phyloP scores from a whole-genome alignment of 805 yeast species.

The Tanozyma kutaoensis region DNA sequence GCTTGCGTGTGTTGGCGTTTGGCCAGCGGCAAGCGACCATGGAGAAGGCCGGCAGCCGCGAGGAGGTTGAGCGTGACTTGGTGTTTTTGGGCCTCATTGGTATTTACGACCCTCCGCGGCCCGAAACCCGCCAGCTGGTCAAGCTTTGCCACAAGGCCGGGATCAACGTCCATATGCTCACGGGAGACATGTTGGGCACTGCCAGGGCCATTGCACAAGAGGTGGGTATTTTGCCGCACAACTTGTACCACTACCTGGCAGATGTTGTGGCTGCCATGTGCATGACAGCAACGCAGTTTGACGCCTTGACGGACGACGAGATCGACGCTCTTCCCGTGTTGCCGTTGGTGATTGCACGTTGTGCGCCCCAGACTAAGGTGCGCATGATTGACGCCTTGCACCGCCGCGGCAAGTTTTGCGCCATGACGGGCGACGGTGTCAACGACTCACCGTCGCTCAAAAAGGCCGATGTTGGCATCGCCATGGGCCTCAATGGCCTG shows the following conservation, averaged over 20 bases:
- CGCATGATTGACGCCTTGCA: conserved; percentile 65
- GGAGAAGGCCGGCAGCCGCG: conserved; percentile 11
- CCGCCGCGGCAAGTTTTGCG: conserved; percentile 35
- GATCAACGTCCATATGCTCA: conserved; percentile 67
- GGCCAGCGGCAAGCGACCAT: conserved; percentile 6
- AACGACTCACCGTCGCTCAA: conserved; percentile 71
- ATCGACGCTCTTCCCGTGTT: conserved; percentile 50
- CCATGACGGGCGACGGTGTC: conserved; percentile 81
- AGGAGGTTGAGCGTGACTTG: conserved; percentile 37
- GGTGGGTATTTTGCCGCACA: conserved; percentile 60
- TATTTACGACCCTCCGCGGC: conserved; percentile 70
- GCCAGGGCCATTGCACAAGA: conserved; percentile 73
- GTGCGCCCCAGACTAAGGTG: conserved; percentile 75
- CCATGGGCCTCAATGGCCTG: conserved; percentile 69
- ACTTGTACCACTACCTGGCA: conserved; percentile 40
- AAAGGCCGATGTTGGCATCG: conserved; percentile 70
- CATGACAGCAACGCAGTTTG: conserved; percentile 66
- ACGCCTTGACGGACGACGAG: conserved; percentile 43
- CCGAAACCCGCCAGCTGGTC: conserved; percentile 54
- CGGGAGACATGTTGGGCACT: conserved; percentile 73
- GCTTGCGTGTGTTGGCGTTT: conserved; percentile 63
- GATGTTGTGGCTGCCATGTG: conserved; percentile 54
- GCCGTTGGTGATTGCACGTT: conserved; percentile 70
- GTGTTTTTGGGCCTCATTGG: conserved; percentile 60
- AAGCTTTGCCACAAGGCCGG: conserved; percentile 61